A percentile compares a stretch with the other conserved stretches of the same genome.
Conservation (phyloP, 2,329 filamentous ascomycete genomes). For the Calonectria leucothoes region DNA sequence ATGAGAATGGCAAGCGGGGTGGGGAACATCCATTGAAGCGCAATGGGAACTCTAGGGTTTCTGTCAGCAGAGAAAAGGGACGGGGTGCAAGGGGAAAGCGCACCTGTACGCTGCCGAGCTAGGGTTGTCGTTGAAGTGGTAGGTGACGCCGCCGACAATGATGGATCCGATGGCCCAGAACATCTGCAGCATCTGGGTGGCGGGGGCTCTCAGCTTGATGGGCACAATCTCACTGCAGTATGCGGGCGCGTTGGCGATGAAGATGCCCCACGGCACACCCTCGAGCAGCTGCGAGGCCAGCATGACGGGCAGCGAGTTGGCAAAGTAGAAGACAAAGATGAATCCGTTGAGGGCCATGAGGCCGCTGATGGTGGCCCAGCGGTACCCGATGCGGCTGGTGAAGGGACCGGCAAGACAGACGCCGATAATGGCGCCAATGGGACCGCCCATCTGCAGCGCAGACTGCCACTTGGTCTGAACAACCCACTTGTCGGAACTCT, state of each 20-base stretch:
- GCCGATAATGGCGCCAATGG: conserved; percentile 50
- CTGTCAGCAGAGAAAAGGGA: conserved; percentile 38
- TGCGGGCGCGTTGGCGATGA: conserved; percentile 71
- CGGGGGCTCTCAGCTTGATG: conserved; percentile 64
- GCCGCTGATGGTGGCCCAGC: conserved; percentile 49
- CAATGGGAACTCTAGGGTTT: conserved; percentile 60
- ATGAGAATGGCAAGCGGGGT: conserved; percentile 65
- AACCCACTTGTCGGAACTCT: conserved; percentile 33
- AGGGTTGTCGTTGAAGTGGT: conserved; percentile 55
- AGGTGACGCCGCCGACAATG: conserved; percentile 67
- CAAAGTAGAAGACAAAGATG: conserved; percentile 66
- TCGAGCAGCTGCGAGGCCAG: conserved; percentile 67
- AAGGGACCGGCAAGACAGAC: conserved; percentile 52
- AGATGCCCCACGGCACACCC: conserved; percentile 71
- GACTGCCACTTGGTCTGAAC: conserved; percentile 57
- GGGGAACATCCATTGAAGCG: conserved; percentile 69
- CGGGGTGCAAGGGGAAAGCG: too few relatives aligned
- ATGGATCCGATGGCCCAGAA: conserved; percentile 72
- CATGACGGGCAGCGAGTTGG: conserved; percentile 53
- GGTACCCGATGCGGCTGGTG: conserved; percentile 51
- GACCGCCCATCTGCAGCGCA: conserved; percentile 48
- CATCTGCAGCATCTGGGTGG: conserved; percentile 72
- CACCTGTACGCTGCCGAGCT: conserved; percentile 33
- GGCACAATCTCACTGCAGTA: conserved; percentile 72
- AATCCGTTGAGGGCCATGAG: conserved; percentile 53